Base-by-base conservation (phyloP, 2,329 filamentous ascomycete genomes). In the Neofusicoccum parvum region DNA sequence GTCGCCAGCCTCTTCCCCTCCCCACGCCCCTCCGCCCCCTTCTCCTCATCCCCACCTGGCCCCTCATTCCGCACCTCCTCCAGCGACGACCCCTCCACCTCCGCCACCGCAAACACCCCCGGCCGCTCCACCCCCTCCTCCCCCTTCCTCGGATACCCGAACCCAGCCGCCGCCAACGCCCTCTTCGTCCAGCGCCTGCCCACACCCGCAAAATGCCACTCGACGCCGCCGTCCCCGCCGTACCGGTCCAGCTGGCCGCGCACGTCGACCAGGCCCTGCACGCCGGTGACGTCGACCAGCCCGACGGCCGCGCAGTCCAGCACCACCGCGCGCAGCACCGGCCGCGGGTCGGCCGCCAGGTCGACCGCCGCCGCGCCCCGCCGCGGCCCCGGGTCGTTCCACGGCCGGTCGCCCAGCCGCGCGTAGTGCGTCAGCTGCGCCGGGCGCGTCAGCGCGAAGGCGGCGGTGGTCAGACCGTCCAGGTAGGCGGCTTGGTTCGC, bases 151-250 rank as follows among this genome's bases (percentile, higher is more conserved):
- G 92, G 92, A 75, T 90, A 93, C 1, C 94, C 94, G 73, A 98
- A 98, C 14, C 94, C 94, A 20, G 90, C 94, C 2, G 91, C 88
- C 3, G 90, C 90, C 48, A 98, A 87, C 4, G 92, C 94, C 37
- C 93, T 90, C 81, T 96, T 97, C 20, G 93, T 94, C 94, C 94
- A 97, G 65, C 92, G 87, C 81, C 95, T 97, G 80, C 90, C 93
- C 80, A 98, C 91, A 78, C 89, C 90, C 17, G 94, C 92, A 68
- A 98, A 90, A 78, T 98, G 95, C 94, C 94, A 98, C 76, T 97
- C 94, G 2, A 85, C n/a, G n/a, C n/a, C 83, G 17, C 92, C 88
- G 0, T 94, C 94, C 27, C 49, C 32, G 1, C 11, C 86, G 74
- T 97, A 96, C 23, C 88, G 85, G 75, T 97, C 94, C 32, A 98